A percentile compares a stretch with the other conserved stretches of the same genome.
phyloP scores from a whole-genome alignment of 805 yeast genomes.

The Ogataea nitratoaversa region DNA sequence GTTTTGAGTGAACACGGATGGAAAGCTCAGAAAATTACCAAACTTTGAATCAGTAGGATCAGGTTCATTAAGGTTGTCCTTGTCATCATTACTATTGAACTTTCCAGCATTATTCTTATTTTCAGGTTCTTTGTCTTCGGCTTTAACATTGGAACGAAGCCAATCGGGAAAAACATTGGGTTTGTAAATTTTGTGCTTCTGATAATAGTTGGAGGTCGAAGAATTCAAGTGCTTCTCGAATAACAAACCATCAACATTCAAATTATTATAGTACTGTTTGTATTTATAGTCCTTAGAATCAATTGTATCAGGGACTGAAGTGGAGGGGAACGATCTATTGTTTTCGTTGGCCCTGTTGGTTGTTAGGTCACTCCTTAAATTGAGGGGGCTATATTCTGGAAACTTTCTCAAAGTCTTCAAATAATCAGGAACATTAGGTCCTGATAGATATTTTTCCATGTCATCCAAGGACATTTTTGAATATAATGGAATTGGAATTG shows the following conservation, averaged over 20 bases:
- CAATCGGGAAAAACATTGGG: slow-evolving; percentile 4
- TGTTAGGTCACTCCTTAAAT: background rate
- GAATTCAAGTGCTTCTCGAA: slow-evolving; percentile 16
- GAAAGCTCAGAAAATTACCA: slow-evolving; percentile 25
- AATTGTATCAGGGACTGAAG: background rate
- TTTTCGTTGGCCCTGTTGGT: no score
- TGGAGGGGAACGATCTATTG: no score
- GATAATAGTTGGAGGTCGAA: slow-evolving; percentile 21
- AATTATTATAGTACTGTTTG: slow-evolving; percentile 21
- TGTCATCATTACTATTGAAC: no score
- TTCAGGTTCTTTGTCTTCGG: background rate
- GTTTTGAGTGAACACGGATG: slow-evolving; percentile 35
- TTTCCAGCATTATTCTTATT: background rate
- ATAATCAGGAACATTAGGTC: slow-evolving; percentile 20
- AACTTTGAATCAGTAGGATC: slow-evolving; percentile 5
- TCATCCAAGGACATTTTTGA: background rate
- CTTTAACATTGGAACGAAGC: background rate
- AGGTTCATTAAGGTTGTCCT: no score
- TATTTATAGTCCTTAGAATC: slow-evolving; percentile 10
- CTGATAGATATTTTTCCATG: slow-evolving; percentile 21
- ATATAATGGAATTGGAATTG: background rate
- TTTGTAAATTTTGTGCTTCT: slow-evolving; percentile 15
- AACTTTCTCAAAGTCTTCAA: slow-evolving; percentile 14
- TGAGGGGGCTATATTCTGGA: slow-evolving; percentile 14
- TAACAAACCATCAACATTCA: slow-evolving; percentile 22